A percentile compares a stretch with the other conserved stretches of the same genome.
These are phyloP conservation scores for Hordeum vulgare DNA, from an alignment of 176 grass and related monocot genomes.

Conservation along the genomic window MorexV3_pseudomolecules_assembly NC_058524.1:450330452-450330951, in stretches of 20 bases:
- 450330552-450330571: not conserved
- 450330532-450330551: not conserved
- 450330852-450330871: constrained; percentile 50
- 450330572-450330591: not conserved
- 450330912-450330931: not conserved
- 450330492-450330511: constrained; percentile 20
- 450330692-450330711: not conserved
- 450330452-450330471: constrained; percentile 10
- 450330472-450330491: not conserved
- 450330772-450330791: not conserved
- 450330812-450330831: constrained; percentile 8
- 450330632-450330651: not conserved
- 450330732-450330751: not conserved
- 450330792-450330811: constrained; percentile 26
- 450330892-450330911: constrained; percentile 31
- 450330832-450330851: constrained; percentile 27
- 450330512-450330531: constrained; percentile 17
- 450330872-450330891: constrained; percentile 40
- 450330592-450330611: not conserved
- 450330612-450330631: not conserved
- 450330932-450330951: not conserved
- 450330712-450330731: constrained; percentile 18
- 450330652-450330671: constrained; percentile 36
- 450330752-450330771: constrained; percentile 6
- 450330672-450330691: not conserved